Evolutionary conservation across 2,329 filamentous ascomycete species (phyloP).

Genomic region (Ophiostoma ips): DNA sequence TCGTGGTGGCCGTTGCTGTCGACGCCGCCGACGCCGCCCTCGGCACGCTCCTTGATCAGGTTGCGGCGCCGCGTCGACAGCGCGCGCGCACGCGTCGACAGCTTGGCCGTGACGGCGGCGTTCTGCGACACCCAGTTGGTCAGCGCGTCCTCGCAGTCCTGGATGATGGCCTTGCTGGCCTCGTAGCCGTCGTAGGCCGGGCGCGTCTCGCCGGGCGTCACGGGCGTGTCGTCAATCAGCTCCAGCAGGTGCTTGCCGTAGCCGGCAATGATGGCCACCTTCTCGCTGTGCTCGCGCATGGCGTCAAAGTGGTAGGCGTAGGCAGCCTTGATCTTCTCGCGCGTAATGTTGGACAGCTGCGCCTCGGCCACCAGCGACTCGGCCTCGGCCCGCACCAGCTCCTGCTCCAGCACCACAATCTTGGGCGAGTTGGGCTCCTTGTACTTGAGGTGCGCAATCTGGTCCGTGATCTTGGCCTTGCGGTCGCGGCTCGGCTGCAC

Average conservation of each 20-base stretch:
- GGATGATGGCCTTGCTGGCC: conserved; percentile 95
- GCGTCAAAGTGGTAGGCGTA: conserved; percentile 98
- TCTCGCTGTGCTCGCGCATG: conserved; percentile 92
- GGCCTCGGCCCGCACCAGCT: conserved; percentile 93
- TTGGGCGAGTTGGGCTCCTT: conserved; percentile 97
- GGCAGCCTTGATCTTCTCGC: conserved; percentile 96
- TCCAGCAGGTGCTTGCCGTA: conserved; percentile 98
- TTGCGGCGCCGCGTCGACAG: conserved; percentile 73
- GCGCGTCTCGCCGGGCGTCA: conserved; percentile 92
- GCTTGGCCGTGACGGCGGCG: conserved; percentile 72
- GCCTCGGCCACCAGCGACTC: conserved; percentile 98
- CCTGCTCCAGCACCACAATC: conserved; percentile 95
- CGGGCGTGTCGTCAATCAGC: conserved; percentile 88
- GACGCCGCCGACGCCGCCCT: too few relatives aligned
- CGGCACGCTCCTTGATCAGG: conserved; percentile 52
- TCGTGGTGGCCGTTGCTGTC: conserved; percentile 71
- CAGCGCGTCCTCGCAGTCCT: conserved; percentile 93
- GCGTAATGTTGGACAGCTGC: conserved; percentile 97
- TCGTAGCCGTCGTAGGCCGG: conserved; percentile 96
- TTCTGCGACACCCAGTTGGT: conserved; percentile 94
- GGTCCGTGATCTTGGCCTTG: conserved; percentile 98
- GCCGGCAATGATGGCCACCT: conserved; percentile 92
- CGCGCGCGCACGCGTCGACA: conserved; percentile 76
- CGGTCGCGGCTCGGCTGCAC: conserved; percentile 96
- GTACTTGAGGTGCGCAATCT: conserved; percentile 98